Percentiles rank a stretch among this genome's conserved stretches.
Conservation (phyloP, 129 eudicot species). For the Flaveria robusta region DNA sequence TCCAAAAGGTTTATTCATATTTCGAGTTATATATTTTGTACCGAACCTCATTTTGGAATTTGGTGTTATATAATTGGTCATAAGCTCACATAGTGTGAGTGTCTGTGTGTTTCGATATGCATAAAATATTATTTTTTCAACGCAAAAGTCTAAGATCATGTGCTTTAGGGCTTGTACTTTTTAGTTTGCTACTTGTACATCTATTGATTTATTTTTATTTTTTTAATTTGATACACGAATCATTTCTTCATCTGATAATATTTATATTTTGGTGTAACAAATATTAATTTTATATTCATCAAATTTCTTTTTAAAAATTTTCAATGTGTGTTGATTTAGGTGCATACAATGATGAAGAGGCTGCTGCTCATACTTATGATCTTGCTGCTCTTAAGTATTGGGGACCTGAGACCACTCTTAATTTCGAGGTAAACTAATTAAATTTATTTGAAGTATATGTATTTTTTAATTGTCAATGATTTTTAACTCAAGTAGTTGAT, state of each 20-base stretch:
- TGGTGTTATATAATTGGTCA: neutral
- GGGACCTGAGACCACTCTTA: slow-evolving; percentile 62
- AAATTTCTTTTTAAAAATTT: neutral
- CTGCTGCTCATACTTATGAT: slow-evolving; percentile 77
- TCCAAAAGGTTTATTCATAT: neutral
- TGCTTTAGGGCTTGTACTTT: neutral
- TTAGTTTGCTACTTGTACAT: neutral
- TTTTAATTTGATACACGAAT: neutral
- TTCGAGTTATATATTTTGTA: neutral
- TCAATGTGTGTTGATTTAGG: slow-evolving; percentile 35
- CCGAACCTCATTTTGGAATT: slow-evolving; percentile 7
- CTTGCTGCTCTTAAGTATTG: slow-evolving; percentile 81
- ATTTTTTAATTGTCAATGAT: no score
- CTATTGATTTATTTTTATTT: neutral
- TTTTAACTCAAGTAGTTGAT: no score
- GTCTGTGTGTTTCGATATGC: neutral
- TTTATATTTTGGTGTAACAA: neutral
- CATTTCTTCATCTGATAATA: neutral
- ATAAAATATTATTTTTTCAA: neutral
- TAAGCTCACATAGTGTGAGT: neutral
- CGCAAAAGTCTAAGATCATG: slow-evolving; percentile 3
- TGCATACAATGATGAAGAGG: slow-evolving; percentile 69
- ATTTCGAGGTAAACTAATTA: slow-evolving; percentile 54
- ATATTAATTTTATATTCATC: neutral
- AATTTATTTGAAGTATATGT: neutral